Percentiles rank a stretch among this genome's conserved stretches.
These are phyloP conservation scores for Coelastrella sp. DNA, from an alignment of 139 green algal genomes.

Conservation along the genomic window DNA sequence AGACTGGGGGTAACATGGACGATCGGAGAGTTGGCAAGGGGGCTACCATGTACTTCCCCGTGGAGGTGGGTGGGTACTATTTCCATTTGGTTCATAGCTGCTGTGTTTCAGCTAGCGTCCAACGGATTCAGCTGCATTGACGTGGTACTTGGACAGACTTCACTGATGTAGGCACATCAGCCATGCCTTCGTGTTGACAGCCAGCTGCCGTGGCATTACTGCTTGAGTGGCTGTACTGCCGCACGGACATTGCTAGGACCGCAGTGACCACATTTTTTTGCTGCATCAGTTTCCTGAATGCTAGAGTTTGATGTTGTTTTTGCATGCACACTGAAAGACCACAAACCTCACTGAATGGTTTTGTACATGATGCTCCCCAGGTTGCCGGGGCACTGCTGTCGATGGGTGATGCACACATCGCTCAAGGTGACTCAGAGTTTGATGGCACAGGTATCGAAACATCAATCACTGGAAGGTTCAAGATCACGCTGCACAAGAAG, in stretches of 20 bases:
- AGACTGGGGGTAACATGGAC: constrained; percentile 76
- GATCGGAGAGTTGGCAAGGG: constrained; percentile 71
- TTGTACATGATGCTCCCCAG: background rate
- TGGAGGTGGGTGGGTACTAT: constrained; percentile 46
- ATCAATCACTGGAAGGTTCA: constrained; percentile 73
- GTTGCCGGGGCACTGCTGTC: constrained; percentile 72
- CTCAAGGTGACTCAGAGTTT: constrained; percentile 75
- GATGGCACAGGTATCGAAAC: constrained; percentile 82
- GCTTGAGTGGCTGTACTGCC: too few species aligned
- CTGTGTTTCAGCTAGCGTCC: too few species aligned
- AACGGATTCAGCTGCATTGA: background rate
- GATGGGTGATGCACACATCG: constrained; percentile 76
- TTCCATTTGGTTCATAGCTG: too few species aligned
- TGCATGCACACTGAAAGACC: background rate
- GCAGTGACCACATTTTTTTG: too few species aligned
- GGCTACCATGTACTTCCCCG: constrained; percentile 76
- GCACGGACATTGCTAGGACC: too few species aligned
- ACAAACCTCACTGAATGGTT: background rate
- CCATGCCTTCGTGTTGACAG: too few species aligned
- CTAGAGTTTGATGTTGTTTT: background rate
- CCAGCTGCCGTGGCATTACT: too few species aligned
- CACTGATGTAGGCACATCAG: too few species aligned
- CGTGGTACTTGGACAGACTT: background rate
- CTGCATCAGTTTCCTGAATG: background rate
- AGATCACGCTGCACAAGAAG: constrained; percentile 77